Conservation (phyloP, 1,284 basidiomycete genomes). For the Ganoderma lucidum region DNA sequence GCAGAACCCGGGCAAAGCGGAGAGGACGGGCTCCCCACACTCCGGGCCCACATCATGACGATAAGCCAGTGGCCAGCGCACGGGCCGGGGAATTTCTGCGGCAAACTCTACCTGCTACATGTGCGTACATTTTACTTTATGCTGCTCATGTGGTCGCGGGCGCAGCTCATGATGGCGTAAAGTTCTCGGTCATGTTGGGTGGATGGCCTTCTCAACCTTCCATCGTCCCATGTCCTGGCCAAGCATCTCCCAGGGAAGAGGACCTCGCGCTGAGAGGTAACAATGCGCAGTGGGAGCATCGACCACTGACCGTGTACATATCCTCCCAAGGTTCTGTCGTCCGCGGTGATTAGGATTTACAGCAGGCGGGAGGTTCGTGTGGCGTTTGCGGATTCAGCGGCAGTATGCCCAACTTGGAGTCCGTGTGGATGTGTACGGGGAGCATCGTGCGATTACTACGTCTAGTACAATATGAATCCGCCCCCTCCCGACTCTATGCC, state of each 20-base stretch:
- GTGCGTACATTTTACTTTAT: neutral
- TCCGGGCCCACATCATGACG: conserved; percentile 2
- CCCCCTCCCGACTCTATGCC: conserved; percentile 10
- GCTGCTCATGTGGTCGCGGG: conserved; percentile 1
- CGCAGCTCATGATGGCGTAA: conserved; percentile 3
- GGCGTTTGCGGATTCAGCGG: neutral
- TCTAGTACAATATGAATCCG: conserved; percentile 19
- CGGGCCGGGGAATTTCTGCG: neutral
- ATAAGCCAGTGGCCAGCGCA: neutral
- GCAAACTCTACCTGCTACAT: neutral
- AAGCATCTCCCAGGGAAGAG: neutral
- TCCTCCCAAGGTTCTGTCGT: neutral
- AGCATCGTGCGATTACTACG: conserved; percentile 24
- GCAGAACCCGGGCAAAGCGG: conserved; percentile 30
- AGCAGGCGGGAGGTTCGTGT: neutral
- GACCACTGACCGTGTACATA: neutral
- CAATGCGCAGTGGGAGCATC: conserved; percentile 3
- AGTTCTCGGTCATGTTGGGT: conserved; percentile 4
- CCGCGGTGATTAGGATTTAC: conserved; percentile 1
- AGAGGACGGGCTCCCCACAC: conserved; percentile 3
- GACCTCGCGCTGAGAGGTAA: neutral
- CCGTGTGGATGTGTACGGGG: neutral
- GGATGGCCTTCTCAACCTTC: conserved; percentile 1
- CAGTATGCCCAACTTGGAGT: neutral
- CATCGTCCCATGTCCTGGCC: neutral